Base-by-base conservation (phyloP, 2,329 filamentous ascomycete species). In the Dendryphion nanum region DNA sequence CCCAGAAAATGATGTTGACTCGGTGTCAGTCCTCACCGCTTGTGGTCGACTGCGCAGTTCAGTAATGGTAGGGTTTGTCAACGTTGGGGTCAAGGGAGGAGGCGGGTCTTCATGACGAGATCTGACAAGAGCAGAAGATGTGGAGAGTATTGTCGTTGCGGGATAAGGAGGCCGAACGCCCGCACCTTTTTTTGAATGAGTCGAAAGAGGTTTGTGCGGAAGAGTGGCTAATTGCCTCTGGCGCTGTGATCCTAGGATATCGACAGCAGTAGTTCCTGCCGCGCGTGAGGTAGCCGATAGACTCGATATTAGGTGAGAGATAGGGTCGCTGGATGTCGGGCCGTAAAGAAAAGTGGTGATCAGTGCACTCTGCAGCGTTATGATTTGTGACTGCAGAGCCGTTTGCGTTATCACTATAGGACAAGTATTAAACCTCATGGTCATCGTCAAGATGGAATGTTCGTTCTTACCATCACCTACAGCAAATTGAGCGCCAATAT, bases 341-440 rank as follows among this genome's bases (percentile, higher is more conserved):
- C 62, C 62, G 36, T 65, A 64, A 2, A 65, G 46, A 37, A 63
- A 62, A 2, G 55, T 63, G 1, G 48, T 56, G 7, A 65, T 51
- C 12, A 65, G 38, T 2, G 55, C 49, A 8, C 49, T 55, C 37
- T 65, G 62, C 2, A 65, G 50, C 6, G 45, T 49, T n/a, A 65
- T 65, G 29, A 65, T 61, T 26, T 64, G 56, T 4, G 57, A 55
- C 34, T 64, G 62, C 8, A 65, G 50, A 4, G 47, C 57, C 8
- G 53, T 53, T 35, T 64, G 57, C 13, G 61, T 52, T 20, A 55
- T 40, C 6, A 59, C 62, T 65, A 24, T 10, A 28, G 31, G 23
- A 10, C 23, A 3, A 26, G n/a, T n/a, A 26, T 26, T 26, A 26
- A n/a, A 10, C 23, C 23, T 26, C n/a, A 10, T 8, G n/a, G 10